Conservation (phyloP, 305 asterid species). For the Vinca major region DNA sequence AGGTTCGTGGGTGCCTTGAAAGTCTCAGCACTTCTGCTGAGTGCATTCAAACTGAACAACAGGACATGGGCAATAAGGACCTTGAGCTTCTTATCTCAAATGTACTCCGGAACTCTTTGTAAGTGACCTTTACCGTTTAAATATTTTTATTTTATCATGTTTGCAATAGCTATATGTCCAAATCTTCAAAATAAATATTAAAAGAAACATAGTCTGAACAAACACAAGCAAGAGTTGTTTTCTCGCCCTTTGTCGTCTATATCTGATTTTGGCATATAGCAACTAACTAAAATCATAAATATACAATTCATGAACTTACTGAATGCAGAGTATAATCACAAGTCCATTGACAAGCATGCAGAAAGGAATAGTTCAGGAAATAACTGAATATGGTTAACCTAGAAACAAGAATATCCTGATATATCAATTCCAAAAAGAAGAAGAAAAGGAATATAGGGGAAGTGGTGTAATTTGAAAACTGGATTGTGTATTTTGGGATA, state of each 20-base stretch:
- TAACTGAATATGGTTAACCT: not conserved
- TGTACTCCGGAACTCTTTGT: not conserved
- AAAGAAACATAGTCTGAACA: too few relatives aligned
- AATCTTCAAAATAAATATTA: too few relatives aligned
- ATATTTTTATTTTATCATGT: not conserved
- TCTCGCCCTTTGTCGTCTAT: too few relatives aligned
- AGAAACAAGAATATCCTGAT: not conserved
- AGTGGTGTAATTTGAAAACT: not conserved
- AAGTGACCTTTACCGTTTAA: not conserved
- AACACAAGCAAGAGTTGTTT: too few relatives aligned
- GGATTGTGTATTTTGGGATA: too few relatives aligned
- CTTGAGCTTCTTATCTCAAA: not conserved
- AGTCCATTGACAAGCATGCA: too few relatives aligned
- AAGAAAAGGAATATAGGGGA: too few relatives aligned
- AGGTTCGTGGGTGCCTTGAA: not conserved
- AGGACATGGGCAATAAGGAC: slow-evolving; percentile 4
- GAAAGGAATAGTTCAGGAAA: not conserved
- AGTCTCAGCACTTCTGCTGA: not conserved
- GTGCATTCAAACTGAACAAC: slow-evolving; percentile 3
- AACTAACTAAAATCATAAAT: too few relatives aligned
- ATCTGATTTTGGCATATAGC: too few relatives aligned
- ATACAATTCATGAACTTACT: too few relatives aligned
- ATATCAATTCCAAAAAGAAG: not conserved
- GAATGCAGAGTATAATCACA: too few relatives aligned
- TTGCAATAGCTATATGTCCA: too few relatives aligned